Evolutionary conservation across 1,284 basidiomycete species (phyloP), one percentile per base, ranked within the genome.

Genomic region (Albatrellus sp.): DNA sequence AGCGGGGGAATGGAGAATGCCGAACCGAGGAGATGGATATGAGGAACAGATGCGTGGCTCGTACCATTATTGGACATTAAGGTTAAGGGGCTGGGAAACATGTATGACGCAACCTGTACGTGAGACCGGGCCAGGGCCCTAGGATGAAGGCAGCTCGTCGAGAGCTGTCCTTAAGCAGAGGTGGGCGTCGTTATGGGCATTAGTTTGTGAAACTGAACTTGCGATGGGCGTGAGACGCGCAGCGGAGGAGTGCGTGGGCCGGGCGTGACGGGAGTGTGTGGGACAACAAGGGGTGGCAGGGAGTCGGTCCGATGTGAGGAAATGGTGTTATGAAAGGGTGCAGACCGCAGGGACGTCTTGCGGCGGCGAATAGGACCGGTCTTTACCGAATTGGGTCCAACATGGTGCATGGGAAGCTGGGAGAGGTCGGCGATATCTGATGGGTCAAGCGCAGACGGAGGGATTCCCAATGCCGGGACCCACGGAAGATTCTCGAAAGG

Each of bases 381-480:
- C 28, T 58, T 48, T 42, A 38, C 42, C 19, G 35, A 14, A 28
- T 39, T 24, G 30, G 30, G n/a, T 8, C 13, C 43, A 12, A 32
- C 19, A 38, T 50, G 44, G 3, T 52, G 48, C 52, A 62, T 56
- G 10, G 65, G 59, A 30, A 75, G 52, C 52, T 68, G 70, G 28
- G 70, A 77, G 42, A 80, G 69, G 60, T 80, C 77, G 41, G 77
- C 75, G 47, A 76, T 67, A 50, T 78, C 72, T 52, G 61, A 65
- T 24, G 60, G 59, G 50, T 61, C 61, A 48, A 59, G 43, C 41
- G 53, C 51, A 42, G 65, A 61, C 35, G 67, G 61, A 0, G 69
- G 49, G 36, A 59, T 50, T 40, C 79, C 69, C 43, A 81, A 62
- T 12, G 69, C 62, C 30, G 75, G 65, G 45, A 77, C 73, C 77